Conservation (phyloP, 345 rosid genomes). For the Moringa oleifera region DNA sequence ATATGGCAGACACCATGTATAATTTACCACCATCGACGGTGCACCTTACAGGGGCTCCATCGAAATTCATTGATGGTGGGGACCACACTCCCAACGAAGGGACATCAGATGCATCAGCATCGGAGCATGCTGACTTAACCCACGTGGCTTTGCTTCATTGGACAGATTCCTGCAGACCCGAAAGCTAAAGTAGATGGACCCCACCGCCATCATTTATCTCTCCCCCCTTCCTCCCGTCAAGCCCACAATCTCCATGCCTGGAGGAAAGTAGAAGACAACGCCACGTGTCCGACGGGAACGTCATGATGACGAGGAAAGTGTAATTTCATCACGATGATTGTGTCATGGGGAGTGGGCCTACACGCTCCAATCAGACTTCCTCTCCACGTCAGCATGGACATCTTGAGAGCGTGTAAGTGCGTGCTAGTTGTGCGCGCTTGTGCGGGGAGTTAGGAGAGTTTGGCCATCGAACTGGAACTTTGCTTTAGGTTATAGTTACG, state of each 20-base stretch:
- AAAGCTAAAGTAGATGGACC: not conserved
- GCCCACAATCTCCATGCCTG: slow-evolving; percentile 32
- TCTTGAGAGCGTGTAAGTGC: no score
- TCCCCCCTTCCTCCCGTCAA: no score
- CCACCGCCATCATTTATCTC: not conserved
- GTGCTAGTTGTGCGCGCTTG: no score
- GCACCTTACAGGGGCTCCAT: slow-evolving; percentile 7
- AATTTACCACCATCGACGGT: slow-evolving; percentile 33
- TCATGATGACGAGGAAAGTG: slow-evolving; percentile 34
- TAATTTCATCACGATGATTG: slow-evolving; percentile 23
- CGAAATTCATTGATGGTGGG: slow-evolving; percentile 16
- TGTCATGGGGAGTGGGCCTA: slow-evolving; percentile 17
- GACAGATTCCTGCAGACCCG: no score
- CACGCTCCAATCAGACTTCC: not conserved
- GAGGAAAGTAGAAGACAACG: slow-evolving; percentile 20
- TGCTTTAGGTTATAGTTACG: slow-evolving; percentile 9
- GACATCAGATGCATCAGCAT: not conserved
- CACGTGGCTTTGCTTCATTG: slow-evolving; percentile 12
- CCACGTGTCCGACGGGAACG: slow-evolving; percentile 35
- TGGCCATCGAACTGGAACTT: no score
- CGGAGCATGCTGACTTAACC: not conserved
- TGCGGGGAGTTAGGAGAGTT: no score
- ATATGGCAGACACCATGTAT: slow-evolving; percentile 25
- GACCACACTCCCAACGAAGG: slow-evolving; percentile 10
- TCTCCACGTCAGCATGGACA: slow-evolving; percentile 22